phyloP scores from a whole-genome alignment of 2,329 filamentous ascomycete genomes.

The Cryphonectria nitschkei region DNA sequence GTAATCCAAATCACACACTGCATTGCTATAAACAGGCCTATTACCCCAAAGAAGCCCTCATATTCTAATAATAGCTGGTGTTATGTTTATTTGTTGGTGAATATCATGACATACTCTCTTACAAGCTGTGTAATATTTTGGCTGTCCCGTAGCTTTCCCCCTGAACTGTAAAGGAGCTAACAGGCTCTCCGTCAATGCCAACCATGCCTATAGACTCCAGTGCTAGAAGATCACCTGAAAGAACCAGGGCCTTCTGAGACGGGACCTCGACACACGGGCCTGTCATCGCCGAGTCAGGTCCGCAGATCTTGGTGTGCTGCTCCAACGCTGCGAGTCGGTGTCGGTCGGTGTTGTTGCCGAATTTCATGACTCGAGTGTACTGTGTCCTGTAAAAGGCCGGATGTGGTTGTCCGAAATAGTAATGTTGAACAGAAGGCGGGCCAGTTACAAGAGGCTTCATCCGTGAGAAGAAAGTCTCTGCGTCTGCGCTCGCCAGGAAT shows the following conservation, averaged over 20 bases:
- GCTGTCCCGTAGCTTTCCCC: neutral
- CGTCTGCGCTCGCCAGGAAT: neutral
- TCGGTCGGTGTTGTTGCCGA: neutral
- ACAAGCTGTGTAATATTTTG: neutral
- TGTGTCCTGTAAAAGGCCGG: neutral
- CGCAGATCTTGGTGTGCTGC: neutral
- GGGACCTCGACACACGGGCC: constrained; percentile 1
- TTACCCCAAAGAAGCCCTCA: too few species aligned
- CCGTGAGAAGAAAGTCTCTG: constrained; percentile 8
- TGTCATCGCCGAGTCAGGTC: neutral
- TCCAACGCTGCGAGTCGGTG: neutral
- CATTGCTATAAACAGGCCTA: too few species aligned
- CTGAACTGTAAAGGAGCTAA: neutral
- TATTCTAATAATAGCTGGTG: too few species aligned
- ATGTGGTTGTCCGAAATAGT: neutral
- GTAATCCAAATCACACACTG: too few species aligned
- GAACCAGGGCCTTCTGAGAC: neutral
- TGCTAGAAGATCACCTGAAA: too few species aligned
- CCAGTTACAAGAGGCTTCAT: constrained; percentile 7
- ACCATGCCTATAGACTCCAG: neutral
- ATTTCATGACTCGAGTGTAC: neutral
- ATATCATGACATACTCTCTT: neutral
- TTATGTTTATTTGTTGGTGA: too few species aligned
- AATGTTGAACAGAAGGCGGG: constrained; percentile 12
- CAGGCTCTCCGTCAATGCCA: neutral